Conservation (phyloP, 495 filamentous ascomycete species). For the Evernia prunastri region DNA sequence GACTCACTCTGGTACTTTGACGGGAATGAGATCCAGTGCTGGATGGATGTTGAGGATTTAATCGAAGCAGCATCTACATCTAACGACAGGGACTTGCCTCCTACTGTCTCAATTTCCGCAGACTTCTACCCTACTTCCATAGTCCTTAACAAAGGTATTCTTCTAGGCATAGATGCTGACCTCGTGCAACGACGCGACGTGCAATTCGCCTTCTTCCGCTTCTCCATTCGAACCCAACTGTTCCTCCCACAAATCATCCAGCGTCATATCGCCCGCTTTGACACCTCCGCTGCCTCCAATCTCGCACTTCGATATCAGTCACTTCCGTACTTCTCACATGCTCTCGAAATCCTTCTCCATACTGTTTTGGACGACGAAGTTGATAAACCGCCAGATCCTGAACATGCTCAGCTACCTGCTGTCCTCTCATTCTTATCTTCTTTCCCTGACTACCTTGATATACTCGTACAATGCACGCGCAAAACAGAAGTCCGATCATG, state of each 20-base stretch:
- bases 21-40: slow-evolving; percentile 70
- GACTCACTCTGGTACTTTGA: slow-evolving; percentile 96
- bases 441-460: slow-evolving; percentile 85
- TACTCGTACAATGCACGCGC: slow-evolving; percentile 93
- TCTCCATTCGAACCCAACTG: slow-evolving; percentile 76
- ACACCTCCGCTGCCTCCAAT: slow-evolving; percentile 65
- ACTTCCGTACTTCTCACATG: slow-evolving; percentile 86
- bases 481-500: slow-evolving; percentile 96
- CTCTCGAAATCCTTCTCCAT: slow-evolving; percentile 85
- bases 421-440: slow-evolving; percentile 86
- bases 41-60: slow-evolving; percentile 87
- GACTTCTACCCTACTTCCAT: slow-evolving; percentile 96
- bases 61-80: slow-evolving; percentile 60
- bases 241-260: slow-evolving; percentile 85
- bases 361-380: slow-evolving; percentile 93
- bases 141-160: slow-evolving; percentile 73
- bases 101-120: slow-evolving; percentile 54
- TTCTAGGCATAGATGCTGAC: slow-evolving; percentile 87
- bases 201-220: slow-evolving; percentile 78
- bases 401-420: slow-evolving; percentile 71
- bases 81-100: slow-evolving; percentile 38
- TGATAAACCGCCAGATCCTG: slow-evolving; percentile 59
- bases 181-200: slow-evolving; percentile 84
- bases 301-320: slow-evolving; percentile 76
- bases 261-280: slow-evolving; percentile 63